Evolutionary conservation across 1,284 basidiomycete genomes (phyloP).

Genomic region (Apiotrichum siamense): DNA sequence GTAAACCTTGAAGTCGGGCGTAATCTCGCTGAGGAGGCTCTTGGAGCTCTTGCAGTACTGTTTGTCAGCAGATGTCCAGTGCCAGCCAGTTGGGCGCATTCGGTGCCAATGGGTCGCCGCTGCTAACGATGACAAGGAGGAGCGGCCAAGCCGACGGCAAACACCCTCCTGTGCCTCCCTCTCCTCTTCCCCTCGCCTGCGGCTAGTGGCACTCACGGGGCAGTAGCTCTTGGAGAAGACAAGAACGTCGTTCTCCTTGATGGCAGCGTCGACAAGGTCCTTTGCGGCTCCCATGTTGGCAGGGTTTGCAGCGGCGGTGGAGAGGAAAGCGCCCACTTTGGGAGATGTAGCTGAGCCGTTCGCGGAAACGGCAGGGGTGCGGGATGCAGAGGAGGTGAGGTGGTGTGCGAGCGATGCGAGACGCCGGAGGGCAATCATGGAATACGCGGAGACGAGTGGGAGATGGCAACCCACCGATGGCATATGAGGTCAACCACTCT

Average conservation of each 20-base stretch:
- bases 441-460: background rate
- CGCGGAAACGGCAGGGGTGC: background rate
- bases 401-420: constrained; percentile 22
- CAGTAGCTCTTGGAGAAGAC: constrained; percentile 47
- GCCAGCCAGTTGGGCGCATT: background rate
- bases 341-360: background rate
- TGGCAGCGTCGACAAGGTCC: constrained; percentile 39
- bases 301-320: constrained; percentile 24
- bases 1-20: constrained; percentile 35
- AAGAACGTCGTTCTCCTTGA: constrained; percentile 43
- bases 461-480: too few relatives aligned
- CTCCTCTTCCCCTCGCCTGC: background rate
- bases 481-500: background rate
- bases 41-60: constrained; percentile 45
- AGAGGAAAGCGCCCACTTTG: constrained; percentile 45
- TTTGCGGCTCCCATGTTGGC: constrained; percentile 33
- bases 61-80: background rate
- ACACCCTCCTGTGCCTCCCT: background rate
- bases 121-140: too few relatives aligned
- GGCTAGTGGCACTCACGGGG: constrained; percentile 34
- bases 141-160: too few relatives aligned
- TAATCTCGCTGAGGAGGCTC: constrained; percentile 28
- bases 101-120: too few relatives aligned
- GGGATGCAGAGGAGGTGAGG: constrained; percentile 3
- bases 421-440: constrained; percentile 27